phyloP scores from a whole-genome alignment of 1,139 yeast species.

The Suhomyces coccinellae region DNA sequence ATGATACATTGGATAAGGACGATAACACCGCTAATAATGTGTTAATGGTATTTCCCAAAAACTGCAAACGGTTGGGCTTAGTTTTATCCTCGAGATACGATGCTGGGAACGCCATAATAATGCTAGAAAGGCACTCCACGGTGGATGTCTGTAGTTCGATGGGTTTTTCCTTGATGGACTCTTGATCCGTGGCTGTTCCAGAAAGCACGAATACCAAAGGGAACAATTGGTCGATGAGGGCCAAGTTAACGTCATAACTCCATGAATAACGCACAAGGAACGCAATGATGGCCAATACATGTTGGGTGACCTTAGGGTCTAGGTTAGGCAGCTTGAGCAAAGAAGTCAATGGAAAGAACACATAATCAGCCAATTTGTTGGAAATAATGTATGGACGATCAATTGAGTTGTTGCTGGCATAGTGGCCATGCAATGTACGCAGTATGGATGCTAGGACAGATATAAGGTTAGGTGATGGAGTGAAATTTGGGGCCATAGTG shows the following conservation, averaged over 20 bases:
- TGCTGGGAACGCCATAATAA: conserved; percentile 22
- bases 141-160: conserved; percentile 24
- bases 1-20: conserved; percentile 9
- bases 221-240: conserved; percentile 36
- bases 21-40: conserved; percentile 22
- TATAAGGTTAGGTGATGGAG: conserved; percentile 14
- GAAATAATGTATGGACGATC: conserved; percentile 25
- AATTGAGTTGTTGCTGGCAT: conserved; percentile 7
- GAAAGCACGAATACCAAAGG: conserved; percentile 36
- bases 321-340: conserved; percentile 32
- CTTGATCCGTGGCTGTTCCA: conserved; percentile 9
- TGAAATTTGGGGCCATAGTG: conserved; percentile 14
- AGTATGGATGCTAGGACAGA: conserved; percentile 10
- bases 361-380: conserved; percentile 41
- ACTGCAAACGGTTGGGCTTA: conserved; percentile 21
- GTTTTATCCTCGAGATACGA: conserved; percentile 22
- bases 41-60: conserved; percentile 31
- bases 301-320: conserved; percentile 20
- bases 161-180: conserved; percentile 9
- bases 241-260: conserved; percentile 28
- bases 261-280: conserved; percentile 34
- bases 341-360: conserved; percentile 42
- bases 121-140: conserved; percentile 18
- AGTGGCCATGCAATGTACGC: conserved; percentile 3
- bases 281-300: conserved; percentile 30